Base-by-base conservation (phyloP, 2,329 filamentous ascomycete species). In the Paecilomyces formosus region DNA sequence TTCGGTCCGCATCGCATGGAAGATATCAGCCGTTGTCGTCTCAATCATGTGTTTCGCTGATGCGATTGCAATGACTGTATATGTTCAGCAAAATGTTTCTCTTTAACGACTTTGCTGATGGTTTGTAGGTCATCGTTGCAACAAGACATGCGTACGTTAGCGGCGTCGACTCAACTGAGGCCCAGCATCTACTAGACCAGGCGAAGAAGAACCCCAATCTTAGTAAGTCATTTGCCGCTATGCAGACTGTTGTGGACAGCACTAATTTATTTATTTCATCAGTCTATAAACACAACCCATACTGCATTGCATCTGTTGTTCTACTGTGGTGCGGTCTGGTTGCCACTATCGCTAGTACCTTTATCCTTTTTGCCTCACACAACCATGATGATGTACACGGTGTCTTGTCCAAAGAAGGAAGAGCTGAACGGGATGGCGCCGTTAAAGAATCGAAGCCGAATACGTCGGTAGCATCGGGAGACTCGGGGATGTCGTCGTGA, bases 1-100 rank as follows among this genome's bases (percentile, higher is more conserved):
- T 21, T 67, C 73, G 21, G 81, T 85, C 3, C 78, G 79, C 54
- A 63, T 78, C n/a, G 79, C 81, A 0, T 85, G 82, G 83, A 81
- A 77, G 64, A 73, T 80, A 11, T 81, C 76, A 61, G 78, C 79
- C 0, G 68, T 83, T 1, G 65, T 82, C 2, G 72, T 82, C 7
- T 78, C 75, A 33, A 33, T 80, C 11, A 75, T 81, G 62, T 74
- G 78, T 13, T 68, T 83, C 1, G 75, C 76, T 1, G 74, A 77
- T 61, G 80, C 80, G 3, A 65, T 85, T 55, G 74, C 77, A 0
- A 72, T 81, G 61, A 84, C 82, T 0, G 75, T 79, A 67, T 26
- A 65, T 45, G 61, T 59, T 30, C 21, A 8, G 9, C 35, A 9
- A 13, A n/a, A 13, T 50, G 24, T 33, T 18, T 18, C 31, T 6